phyloP scores from a whole-genome alignment of 2,329 filamentous ascomycete genomes.

The Fusarium decemcellulare region DNA sequence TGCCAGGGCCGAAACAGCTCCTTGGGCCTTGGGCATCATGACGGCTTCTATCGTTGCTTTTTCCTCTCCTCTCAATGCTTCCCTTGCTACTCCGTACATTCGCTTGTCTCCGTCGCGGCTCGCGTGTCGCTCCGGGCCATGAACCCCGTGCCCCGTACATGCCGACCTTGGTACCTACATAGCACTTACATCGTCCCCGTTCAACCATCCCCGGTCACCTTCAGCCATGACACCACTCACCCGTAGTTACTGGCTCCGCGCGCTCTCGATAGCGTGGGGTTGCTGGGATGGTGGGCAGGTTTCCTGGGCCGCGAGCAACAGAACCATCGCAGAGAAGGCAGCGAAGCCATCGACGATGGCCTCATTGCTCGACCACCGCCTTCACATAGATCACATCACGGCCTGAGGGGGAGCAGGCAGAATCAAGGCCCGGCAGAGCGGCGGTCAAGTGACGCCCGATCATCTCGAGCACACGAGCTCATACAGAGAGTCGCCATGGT shows the following conservation, averaged over 20 bases:
- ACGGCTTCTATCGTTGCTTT: conserved; percentile 32
- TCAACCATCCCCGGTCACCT: conserved; percentile 19
- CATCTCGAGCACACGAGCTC: conserved; percentile 38
- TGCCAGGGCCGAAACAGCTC: conserved; percentile 37
- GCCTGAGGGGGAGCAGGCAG: conserved; percentile 31
- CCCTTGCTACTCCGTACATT: conserved; percentile 10
- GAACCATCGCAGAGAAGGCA: conserved; percentile 37
- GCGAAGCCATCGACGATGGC: conserved; percentile 41
- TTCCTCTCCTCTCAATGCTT: conserved; percentile 30
- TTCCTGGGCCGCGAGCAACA: conserved; percentile 37
- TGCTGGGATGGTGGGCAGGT: conserved; percentile 43
- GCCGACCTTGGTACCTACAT: too few species aligned
- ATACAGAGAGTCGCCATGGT: conserved; percentile 25
- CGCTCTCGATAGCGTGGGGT: conserved; percentile 41
- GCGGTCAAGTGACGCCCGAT: conserved; percentile 47
- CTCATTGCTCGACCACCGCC: conserved; percentile 44
- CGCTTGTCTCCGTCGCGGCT: conserved; percentile 11
- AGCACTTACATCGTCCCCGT: neutral
- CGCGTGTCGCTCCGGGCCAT: conserved; percentile 39
- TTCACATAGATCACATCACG: conserved; percentile 42
- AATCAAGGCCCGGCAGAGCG: conserved; percentile 34
- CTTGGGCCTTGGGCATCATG: conserved; percentile 30
- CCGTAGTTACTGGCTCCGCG: conserved; percentile 37
- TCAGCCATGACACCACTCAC: conserved; percentile 44
- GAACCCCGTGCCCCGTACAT: conserved; percentile 24